phyloP scores from a whole-genome alignment of 371 early-diverging fungal species.

The Mucor mucedo region DNA sequence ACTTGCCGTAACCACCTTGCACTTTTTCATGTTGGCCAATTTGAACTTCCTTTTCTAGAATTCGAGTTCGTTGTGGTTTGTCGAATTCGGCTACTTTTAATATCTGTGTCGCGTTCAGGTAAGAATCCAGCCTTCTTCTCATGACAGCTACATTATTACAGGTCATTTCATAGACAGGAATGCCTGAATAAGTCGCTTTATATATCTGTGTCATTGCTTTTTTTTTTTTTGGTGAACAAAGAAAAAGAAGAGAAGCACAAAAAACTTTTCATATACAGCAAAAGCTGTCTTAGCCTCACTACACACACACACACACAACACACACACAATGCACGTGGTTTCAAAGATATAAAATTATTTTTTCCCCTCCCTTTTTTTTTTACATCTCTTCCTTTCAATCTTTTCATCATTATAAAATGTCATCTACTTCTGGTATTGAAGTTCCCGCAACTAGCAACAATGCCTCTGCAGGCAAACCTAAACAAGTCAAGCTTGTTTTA shows the following conservation, averaged over 20 bases:
- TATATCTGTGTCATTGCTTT: slow-evolving; percentile 32
- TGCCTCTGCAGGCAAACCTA: slow-evolving; percentile 39
- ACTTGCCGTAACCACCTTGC: slow-evolving; percentile 96
- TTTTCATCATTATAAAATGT: slow-evolving; percentile 8
- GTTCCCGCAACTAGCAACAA: slow-evolving; percentile 1
- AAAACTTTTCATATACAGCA: no score
- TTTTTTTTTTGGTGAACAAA: neutral
- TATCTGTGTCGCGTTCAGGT: slow-evolving; percentile 93
- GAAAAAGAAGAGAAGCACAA: neutral
- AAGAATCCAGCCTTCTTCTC: slow-evolving; percentile 84
- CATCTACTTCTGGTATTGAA: slow-evolving; percentile 12
- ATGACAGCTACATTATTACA: slow-evolving; percentile 87
- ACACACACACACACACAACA: no score
- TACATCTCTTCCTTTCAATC: slow-evolving; percentile 4
- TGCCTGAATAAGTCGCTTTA: slow-evolving; percentile 88
- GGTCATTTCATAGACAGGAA: slow-evolving; percentile 89
- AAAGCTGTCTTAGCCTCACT: no score
- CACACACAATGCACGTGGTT: neutral
- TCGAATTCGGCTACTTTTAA: slow-evolving; percentile 93
- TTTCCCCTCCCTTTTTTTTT: neutral
- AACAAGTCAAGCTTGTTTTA: slow-evolving; percentile 70
- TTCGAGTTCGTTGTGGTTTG: slow-evolving; percentile 86
- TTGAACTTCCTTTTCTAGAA: slow-evolving; percentile 86
- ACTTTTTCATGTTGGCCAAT: slow-evolving; percentile 87
- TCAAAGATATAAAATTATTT: neutral